These are phyloP conservation scores for Leccinum broughii DNA, from an alignment of 768 basidiomycete species.

Conservation along the genomic window DNA sequence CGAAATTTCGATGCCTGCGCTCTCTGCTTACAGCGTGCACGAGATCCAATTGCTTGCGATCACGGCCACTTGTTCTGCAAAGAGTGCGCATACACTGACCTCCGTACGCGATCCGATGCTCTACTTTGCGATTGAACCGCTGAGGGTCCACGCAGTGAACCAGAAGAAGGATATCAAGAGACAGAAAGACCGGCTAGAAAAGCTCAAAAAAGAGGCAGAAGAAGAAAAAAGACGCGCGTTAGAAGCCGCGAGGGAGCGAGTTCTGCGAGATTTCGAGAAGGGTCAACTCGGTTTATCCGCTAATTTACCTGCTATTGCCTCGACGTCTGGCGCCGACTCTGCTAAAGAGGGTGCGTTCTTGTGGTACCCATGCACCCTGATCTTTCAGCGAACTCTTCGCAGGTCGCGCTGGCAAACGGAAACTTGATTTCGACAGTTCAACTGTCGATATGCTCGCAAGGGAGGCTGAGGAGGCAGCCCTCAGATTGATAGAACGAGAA, in stretches of 20 bases:
- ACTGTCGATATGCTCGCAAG: constrained; percentile 68
- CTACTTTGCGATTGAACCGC: neutral
- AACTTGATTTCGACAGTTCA: constrained; percentile 79
- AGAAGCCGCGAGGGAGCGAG: constrained; percentile 81
- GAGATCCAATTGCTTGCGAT: constrained; percentile 79
- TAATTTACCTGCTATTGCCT: constrained; percentile 31
- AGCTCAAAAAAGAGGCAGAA: constrained; percentile 76
- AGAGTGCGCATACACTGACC: constrained; percentile 88
- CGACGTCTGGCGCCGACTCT: constrained; percentile 39
- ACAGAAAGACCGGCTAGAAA: constrained; percentile 80
- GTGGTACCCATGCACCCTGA: neutral
- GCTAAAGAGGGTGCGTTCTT: constrained; percentile 37
- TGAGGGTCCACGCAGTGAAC: constrained; percentile 48
- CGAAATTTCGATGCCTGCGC: constrained; percentile 89
- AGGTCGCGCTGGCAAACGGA: constrained; percentile 74
- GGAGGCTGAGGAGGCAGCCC: constrained; percentile 88
- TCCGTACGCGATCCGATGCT: constrained; percentile 50
- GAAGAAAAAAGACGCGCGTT: constrained; percentile 69
- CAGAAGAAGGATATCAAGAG: constrained; percentile 93
- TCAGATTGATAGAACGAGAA: constrained; percentile 79
- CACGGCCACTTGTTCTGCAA: constrained; percentile 95
- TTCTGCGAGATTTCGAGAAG: constrained; percentile 86
- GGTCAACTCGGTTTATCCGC: constrained; percentile 74
- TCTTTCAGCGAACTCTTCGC: constrained; percentile 8
- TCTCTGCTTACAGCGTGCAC: constrained; percentile 80